Evolutionary conservation across 2,329 filamentous ascomycete species (phyloP), one percentile per base, ranked within the genome.

Genomic region (Sporothrix variecibatus): DNA sequence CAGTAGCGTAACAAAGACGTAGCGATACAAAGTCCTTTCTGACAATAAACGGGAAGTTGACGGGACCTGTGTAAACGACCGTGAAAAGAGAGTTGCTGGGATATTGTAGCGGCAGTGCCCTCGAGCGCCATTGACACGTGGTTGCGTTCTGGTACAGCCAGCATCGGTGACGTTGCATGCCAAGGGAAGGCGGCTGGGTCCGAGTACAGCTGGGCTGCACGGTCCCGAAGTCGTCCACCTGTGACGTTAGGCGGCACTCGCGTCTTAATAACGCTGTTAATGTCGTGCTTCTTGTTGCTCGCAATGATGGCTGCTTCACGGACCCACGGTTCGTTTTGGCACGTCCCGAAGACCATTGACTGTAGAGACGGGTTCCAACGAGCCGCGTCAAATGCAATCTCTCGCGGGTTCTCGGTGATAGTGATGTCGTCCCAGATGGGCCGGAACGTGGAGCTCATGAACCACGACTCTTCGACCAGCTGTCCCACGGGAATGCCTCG

Each of bases 361-460:
- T 64, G 12, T 6, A 73, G 53, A 2, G 64, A 26, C 17, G 46
- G 34, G n/a, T 73, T 67, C 72, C 72, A 73, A 5, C 68, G 51
- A 1, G 8, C 9, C 11, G 72, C 26, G 1, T 73, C 20, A 31
- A 69, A 62, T 1, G 60, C 38, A 6, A 17, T 60, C 5, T 72
- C n/a, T 6, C 60, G 71, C n/a, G 71, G 71, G 31, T 72, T 60
- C 8, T n/a, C 12, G 7, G 71, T 65, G 20, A 72, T 72, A 1
- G 60, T 72, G 28, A 72, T 72, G 11, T 72, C 71, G 46, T 72
- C 71, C 71, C 71, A 72, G 23, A 72, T 67, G 28, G 71, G 71
- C 20, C 71, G 56, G 46, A 38, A 72, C n/a, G 40, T 28, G 8
- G 34, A 17, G n/a, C 58, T 65, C 12, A 23, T 38, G 15, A 65